phyloP scores from a whole-genome alignment of 768 basidiomycete genomes.

The Dacryopinax spathularia region DNA sequence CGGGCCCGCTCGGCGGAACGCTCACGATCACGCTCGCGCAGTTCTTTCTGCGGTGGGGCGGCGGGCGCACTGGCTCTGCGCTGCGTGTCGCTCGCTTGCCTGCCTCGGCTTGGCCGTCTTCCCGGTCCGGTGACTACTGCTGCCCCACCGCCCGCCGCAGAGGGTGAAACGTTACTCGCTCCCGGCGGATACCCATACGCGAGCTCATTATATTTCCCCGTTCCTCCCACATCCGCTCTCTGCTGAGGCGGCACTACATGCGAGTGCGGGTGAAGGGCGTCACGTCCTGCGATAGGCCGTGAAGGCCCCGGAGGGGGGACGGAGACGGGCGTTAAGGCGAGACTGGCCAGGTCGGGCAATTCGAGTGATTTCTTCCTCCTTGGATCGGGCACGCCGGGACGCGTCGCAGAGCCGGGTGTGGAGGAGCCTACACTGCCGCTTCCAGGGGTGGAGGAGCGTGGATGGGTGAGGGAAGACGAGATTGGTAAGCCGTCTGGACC shows the following conservation, averaged over 20 bases:
- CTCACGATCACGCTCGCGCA: background rate
- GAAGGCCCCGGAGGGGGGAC: constrained; percentile 18
- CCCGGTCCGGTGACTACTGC: no score
- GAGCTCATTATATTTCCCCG: background rate
- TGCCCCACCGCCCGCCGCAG: background rate
- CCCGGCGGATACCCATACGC: background rate
- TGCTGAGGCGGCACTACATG: background rate
- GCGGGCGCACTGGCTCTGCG: no score
- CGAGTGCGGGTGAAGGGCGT: no score
- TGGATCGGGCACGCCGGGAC: constrained; percentile 34
- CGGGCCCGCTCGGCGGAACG: background rate
- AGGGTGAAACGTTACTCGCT: background rate
- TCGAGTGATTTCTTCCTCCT: constrained; percentile 61
- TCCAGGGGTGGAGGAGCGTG: no score
- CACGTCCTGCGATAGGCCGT: no score
- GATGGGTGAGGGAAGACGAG: background rate
- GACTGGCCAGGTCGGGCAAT: constrained; percentile 53
- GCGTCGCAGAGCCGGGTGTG: background rate
- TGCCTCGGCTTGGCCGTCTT: background rate
- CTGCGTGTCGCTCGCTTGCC: background rate
- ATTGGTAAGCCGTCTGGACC: background rate
- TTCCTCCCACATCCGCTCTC: no score
- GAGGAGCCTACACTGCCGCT: no score
- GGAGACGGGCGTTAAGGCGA: constrained; percentile 33
- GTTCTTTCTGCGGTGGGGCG: no score